These are phyloP conservation scores for Pilasporangium apinafurcum DNA, from an alignment of 352 stramenopile genomes.

Conservation along the genomic window DNA sequence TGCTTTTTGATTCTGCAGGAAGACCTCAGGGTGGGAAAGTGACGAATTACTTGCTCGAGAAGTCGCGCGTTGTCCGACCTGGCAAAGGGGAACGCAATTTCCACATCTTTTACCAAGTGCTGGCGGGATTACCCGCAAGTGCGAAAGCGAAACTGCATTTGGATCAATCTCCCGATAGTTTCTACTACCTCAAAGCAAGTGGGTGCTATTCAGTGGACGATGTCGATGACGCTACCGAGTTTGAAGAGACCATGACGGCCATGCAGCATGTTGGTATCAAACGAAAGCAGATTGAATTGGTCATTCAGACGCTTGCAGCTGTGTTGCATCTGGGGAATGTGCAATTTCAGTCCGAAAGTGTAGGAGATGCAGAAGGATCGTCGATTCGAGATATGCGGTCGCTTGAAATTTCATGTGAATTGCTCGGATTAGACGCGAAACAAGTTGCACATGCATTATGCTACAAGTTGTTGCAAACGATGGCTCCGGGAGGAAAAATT, in stretches of 20 bases:
- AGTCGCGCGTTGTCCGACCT: conserved; percentile 83
- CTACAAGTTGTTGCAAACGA: conserved; percentile 84
- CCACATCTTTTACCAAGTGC: conserved; percentile 94
- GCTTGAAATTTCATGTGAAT: conserved; percentile 55
- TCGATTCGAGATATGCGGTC: conserved; percentile 35
- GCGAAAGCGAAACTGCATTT: conserved; percentile 70
- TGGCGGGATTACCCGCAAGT: conserved; percentile 54
- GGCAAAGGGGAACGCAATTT: conserved; percentile 91
- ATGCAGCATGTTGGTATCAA: conserved; percentile 89
- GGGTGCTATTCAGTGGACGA: conserved; percentile 89
- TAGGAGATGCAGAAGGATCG: conserved; percentile 72
- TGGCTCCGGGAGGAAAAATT: conserved; percentile 76
- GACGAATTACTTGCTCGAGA: conserved; percentile 91
- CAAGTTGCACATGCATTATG: conserved; percentile 68
- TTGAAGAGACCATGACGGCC: conserved; percentile 79
- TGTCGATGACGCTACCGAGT: conserved; percentile 88
- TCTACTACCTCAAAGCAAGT: conserved; percentile 85
- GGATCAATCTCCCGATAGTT: conserved; percentile 64
- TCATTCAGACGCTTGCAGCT: conserved; percentile 75
- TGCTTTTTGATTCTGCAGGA: conserved; percentile 89
- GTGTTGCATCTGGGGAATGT: conserved; percentile 81
- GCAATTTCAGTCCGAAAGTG: conserved; percentile 47
- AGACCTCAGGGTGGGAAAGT: conserved; percentile 83
- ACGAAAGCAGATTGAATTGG: conserved; percentile 84
- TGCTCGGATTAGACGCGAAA: conserved; percentile 60